Base-by-base conservation (phyloP, 2,329 filamentous ascomycete species). In the Colletotrichum godetiae region DNA sequence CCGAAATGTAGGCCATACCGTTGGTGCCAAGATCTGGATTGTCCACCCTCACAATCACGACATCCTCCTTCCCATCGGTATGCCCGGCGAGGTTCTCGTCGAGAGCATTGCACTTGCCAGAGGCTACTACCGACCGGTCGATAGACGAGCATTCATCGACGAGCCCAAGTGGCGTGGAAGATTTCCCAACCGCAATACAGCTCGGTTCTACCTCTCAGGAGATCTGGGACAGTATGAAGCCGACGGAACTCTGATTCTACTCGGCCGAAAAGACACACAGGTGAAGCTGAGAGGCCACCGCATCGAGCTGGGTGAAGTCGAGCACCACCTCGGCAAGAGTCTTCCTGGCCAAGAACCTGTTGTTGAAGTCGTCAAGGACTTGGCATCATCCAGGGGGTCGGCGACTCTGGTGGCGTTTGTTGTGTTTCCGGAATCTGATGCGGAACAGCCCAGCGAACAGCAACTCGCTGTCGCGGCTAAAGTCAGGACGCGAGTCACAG, bases 261-360 rank as follows among this genome's bases (percentile, higher is more conserved):
- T 67, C 19, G 68, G 62, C 6, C 35, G 35, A 5, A 69, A 56
- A 52, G 33, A 58, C 22, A 15, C 33, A 1, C 63, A 67, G 12
- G 58, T 67, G 31, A 67, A 67, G n/a, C 53, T 67, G 13, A 13
- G 52, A 6, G 65, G 65, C 13, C 24, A 55, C 29, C 66, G 31
- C 2, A 58, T 90, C 55, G 91, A 89, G 79, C 82, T 89, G 4
- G 78, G 75, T 0, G 82, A 82, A 22, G 72, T 81, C 5, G 79
- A 81, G 42, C 61, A 75, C 27, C 52, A 58, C 33, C 5, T 57
- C 2, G 11, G 27, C 19, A 29, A 55, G 19, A 24, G 59, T 61
- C 59, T 49, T 42, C 37, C 37, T 7, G 37, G 37, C 15, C 37
- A 42, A 42, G 37, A 42, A 42, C 37, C 37, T 8, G 37, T 42